Conservation (phyloP, 2,329 filamentous ascomycete genomes). For the Rutstroemia sydowiana region DNA sequence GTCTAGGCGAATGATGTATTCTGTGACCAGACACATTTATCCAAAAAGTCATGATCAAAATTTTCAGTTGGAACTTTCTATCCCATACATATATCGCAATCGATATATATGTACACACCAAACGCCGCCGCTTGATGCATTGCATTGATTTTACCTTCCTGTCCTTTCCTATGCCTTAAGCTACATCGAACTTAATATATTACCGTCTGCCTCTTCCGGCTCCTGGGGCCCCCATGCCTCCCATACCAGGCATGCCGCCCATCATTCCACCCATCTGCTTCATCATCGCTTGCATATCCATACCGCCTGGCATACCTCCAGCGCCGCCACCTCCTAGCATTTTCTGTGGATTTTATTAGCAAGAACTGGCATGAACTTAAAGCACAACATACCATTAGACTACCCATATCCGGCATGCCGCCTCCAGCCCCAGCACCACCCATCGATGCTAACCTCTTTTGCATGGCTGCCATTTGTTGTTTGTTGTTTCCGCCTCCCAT, state of each 20-base stretch:
- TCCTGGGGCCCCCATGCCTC: conserved; percentile 20
- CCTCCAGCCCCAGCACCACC: conserved; percentile 59
- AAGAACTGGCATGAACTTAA: no score
- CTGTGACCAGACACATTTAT: no score
- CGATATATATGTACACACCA: background rate
- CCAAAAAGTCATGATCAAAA: no score
- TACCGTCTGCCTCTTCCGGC: conserved; percentile 26
- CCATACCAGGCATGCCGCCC: conserved; percentile 50
- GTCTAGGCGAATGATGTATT: no score
- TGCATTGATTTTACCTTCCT: conserved; percentile 4
- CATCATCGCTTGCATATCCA: conserved; percentile 78
- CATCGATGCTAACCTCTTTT: conserved; percentile 90
- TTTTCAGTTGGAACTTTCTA: background rate
- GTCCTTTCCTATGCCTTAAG: background rate
- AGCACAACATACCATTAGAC: conserved; percentile 51
- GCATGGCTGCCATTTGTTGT: conserved; percentile 93
- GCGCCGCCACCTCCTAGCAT: conserved; percentile 72
- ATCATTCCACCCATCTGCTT: conserved; percentile 50
- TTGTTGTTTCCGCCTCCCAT: conserved; percentile 88
- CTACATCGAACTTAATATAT: background rate
- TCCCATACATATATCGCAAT: background rate
- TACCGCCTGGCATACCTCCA: conserved; percentile 44
- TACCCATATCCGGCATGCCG: conserved; percentile 74
- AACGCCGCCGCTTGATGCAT: conserved; percentile 11
- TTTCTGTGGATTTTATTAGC: conserved; percentile 38